Base-by-base conservation (phyloP, 208 protist species). In the Acanthamoeba rhysodes region DNA sequence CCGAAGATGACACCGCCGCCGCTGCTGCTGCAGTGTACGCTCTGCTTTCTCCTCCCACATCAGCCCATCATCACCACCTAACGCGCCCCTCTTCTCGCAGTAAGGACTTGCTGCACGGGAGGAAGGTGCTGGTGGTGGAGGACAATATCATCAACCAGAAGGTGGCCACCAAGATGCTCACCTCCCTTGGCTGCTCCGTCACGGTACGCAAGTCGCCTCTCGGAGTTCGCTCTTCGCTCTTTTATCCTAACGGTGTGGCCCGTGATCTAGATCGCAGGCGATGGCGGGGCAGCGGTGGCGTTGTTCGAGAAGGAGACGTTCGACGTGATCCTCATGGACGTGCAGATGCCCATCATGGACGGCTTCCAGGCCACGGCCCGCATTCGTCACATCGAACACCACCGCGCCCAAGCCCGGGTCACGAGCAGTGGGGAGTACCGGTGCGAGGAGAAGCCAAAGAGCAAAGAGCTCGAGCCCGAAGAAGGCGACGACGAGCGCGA, bases 71-170 rank as follows among this genome's bases (percentile, higher is more conserved):
- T 45, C 34, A 24, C 9, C 29, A 32, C 20, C 20, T 18, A 68
- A 68, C 16, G 0, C 62, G 27, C 2, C 2, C n/a, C n/a, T 9
- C 10, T 3, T 34, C 9, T 74, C 10, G 10, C 2, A n/a, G 22
- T n/a, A n/a, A 34, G 66, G 68, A 76, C 27, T 24, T 76, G n/a
- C 10, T 82, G 32, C 74, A 50, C 14, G 74, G 37, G 27, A 48
- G 9, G 32, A 59, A 24, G 57, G 57, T 90, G 57, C 37, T 90
- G 45, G 82, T 90, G 53, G 53, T 90, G 82, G 82, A 90, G 32
- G 82, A 90, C 82, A 90, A 90, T n/a, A 7, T 34, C 16, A 90
- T 90, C n/a, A 90, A 90, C 24, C 82, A 90, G 57, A 90, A 90
- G 27, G 48, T 90, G 50, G 57, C 37, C n/a, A 59, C 48, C 82